Base-by-base conservation (phyloP, 75 land plant species). In the Isoetes taiwanensis region DNA sequence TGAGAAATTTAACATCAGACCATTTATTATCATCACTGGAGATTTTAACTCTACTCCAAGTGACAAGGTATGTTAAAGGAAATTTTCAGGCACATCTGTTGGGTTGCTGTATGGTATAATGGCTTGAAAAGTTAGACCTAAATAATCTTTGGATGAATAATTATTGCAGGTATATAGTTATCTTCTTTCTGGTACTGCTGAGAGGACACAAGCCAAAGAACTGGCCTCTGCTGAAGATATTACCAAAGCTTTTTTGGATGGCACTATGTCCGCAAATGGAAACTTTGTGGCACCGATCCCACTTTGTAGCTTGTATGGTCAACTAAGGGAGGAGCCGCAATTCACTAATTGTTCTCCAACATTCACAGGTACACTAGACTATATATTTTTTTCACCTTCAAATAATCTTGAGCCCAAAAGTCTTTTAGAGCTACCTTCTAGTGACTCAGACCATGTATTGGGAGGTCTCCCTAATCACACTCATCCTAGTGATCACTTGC, bases 21-120 rank as follows among this genome's bases (percentile, higher is more conserved):
- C 88, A 38, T 57, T 83, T 30, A 61, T 90, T 21, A 5, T 90
- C 55, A 60, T 87, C 42, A 59, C 78, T 52, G 97, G 97, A 28
- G 97, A 90, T 53, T 90, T 87, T 72, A 90, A 90, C 65, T 90
- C 97, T 28, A 67, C 61, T 30, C 97, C 97, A 39, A 88, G 94
- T n/a, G 97, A 90, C 72, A 61, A 76, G 94, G 97, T 90, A 42
- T 2, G 8, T 5, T 54, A 43, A 5, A 6, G n/a, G n/a, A n/a
- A n/a, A 17, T 24, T 2, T 23, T 52, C 25, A 2, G n/a, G 27
- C 30, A 11, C 10, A 37, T 9, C 14, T 14, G 39, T 9, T 37
- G 9, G 9, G 39, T 37, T 37, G 39, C 14, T 9, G 39, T 37
- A 9, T 37, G 39, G 14, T n/a, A n/a, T 37, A 37, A 37, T 37